These are phyloP conservation scores for Tolypocladium endophyticum DNA, from an alignment of 2,329 filamentous ascomycete genomes.

Conservation along the genomic window DNA sequence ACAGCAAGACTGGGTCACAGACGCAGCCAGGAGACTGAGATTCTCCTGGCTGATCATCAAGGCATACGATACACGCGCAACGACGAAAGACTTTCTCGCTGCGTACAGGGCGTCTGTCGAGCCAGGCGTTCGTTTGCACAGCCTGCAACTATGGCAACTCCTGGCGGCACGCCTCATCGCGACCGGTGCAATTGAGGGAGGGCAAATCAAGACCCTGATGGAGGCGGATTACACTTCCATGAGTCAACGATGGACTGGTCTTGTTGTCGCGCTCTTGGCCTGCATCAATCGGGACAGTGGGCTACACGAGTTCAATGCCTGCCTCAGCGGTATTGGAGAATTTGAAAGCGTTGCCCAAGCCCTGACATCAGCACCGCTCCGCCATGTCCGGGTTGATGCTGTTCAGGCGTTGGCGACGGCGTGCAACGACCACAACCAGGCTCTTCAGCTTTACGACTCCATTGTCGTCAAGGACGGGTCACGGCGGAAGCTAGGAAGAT, in stretches of 20 bases:
- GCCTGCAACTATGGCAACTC: conserved; percentile 12
- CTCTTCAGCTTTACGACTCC: conserved; percentile 12
- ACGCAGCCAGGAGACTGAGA: conserved; percentile 4
- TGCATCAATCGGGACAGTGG: background rate
- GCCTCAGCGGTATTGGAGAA: conserved; percentile 6
- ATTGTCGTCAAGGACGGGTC: conserved; percentile 2
- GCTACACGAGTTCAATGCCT: conserved; percentile 7
- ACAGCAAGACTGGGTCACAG: conserved; percentile 2
- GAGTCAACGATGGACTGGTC: conserved; percentile 9
- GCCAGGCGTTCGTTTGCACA: background rate
- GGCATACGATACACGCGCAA: conserved; percentile 6
- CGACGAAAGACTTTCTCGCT: conserved; percentile 6
- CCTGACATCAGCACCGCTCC: conserved; percentile 3
- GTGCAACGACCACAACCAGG: conserved; percentile 14
- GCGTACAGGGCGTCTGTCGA: conserved; percentile 1
- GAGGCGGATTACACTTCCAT: conserved; percentile 4
- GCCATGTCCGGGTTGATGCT: conserved; percentile 2
- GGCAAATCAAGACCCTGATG: conserved; percentile 2
- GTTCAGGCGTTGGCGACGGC: conserved; percentile 8
- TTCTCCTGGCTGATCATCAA: conserved; percentile 13
- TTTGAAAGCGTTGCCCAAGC: conserved; percentile 4
- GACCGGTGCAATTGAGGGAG: conserved; percentile 1
- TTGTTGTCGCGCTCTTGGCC: conserved; percentile 6
- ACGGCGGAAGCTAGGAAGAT: conserved; percentile 5
- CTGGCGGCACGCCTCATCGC: conserved; percentile 6